Base-by-base conservation (phyloP, 441 rosid genomes). In the Adansonia madagascariensis region DNA sequence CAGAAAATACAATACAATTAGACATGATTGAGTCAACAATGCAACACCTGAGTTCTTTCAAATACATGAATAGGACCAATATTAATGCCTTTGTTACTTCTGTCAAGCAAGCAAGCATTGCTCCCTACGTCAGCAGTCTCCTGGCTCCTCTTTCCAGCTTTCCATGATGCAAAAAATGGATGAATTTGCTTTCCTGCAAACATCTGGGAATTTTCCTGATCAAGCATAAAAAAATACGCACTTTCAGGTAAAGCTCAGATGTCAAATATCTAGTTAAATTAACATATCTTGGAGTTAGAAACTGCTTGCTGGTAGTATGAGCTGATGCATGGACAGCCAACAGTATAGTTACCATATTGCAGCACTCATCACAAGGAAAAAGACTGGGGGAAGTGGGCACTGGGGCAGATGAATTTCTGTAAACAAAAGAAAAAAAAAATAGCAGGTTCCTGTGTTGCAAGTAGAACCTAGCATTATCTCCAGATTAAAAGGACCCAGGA, bases 51-150 rank as follows among this genome's bases (percentile, higher is more conserved):
- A 59, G 73, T 79, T 77, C 80, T 91, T 52, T 94, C 99, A 84
- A 92, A 91, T 27, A 96, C 92, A 81, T 96, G 99, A 77, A 96
- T 89, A 75, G 99, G 99, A 73, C 98, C 94, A 5, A 89, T 61
- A 50, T 84, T 78, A 79, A 52, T 71, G 49, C 56, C 53, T 84
- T 62, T 67, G 44, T 79, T 75, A 49, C 82, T 90, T 84, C 64
- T 78, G 78, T 73, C 83, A 55, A 74, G 79, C 66, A 57, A 79
- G 79, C 71, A 12, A 31, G 56, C 46, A 71, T 79, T 76, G 55
- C 65, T 80, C 59, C 88, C 86, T 3, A 46, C 69, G 77, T 81
- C 87, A 49, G 24, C 60, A 59, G 76, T 79, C 82, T 86, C 92
- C 63, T 88, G 87, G 82, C 76, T 79, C 78, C 70, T 87, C 83